A percentile compares a stretch with the other conserved stretches of the same genome.
Evolutionary conservation across 805 yeast species (phyloP).

Genomic region (Zygotorulaspora florentina): DNA sequence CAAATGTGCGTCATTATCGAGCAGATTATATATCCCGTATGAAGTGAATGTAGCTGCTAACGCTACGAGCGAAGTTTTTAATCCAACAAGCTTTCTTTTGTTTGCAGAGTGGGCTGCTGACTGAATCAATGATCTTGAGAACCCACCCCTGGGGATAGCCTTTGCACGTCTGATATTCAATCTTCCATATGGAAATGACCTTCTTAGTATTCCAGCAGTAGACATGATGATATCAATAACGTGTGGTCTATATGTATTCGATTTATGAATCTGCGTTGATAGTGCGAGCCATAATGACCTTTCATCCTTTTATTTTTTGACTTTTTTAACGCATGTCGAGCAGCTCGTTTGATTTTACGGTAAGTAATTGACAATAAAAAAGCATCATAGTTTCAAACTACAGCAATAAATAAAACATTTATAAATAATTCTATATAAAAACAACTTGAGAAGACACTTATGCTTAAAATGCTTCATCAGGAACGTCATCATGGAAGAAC

Average conservation of each 20-base stretch:
- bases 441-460: neutral
- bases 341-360: too few species aligned
- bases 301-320: too few species aligned
- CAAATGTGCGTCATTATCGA: slow-evolving; percentile 9
- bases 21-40: neutral
- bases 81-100: neutral
- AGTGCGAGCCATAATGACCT: too few species aligned
- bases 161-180: neutral
- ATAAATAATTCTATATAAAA: slow-evolving; percentile 5
- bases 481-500: slow-evolving; percentile 89
- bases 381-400: neutral
- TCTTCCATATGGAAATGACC: neutral
- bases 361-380: too few species aligned
- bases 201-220: too few species aligned
- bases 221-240: too few species aligned
- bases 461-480: slow-evolving; percentile 57
- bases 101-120: neutral
- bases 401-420: neutral
- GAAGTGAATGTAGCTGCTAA: slow-evolving; percentile 5
- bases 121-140: neutral
- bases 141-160: neutral
- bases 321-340: too few species aligned
- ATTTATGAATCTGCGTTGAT: too few species aligned
- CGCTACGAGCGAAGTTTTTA: slow-evolving; percentile 1
- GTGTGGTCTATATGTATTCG: too few species aligned